Evolutionary conservation across 169 alveolate genomes (phyloP).

Genomic region (Perkinsus marinus): DNA sequence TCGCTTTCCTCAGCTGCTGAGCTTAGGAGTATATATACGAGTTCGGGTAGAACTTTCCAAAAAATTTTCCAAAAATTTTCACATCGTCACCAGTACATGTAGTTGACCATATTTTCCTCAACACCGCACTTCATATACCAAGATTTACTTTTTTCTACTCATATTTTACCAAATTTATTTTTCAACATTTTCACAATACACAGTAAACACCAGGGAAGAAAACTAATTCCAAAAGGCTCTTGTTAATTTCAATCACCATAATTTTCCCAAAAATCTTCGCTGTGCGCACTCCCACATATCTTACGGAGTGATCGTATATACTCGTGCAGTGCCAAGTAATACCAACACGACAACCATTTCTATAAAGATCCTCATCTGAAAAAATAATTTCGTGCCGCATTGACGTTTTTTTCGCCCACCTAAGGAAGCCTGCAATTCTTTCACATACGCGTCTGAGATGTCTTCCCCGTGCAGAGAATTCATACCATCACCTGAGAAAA

Average conservation of each 20-base stretch:
- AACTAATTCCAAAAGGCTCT: not conserved
- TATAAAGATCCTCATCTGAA: not conserved
- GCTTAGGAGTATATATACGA: no score
- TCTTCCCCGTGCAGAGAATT: not conserved
- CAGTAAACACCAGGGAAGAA: no score
- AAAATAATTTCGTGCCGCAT: not conserved
- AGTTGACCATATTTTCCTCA: no score
- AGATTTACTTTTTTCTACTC: no score
- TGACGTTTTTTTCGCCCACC: not conserved
- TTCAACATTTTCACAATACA: no score
- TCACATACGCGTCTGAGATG: not conserved
- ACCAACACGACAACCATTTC: not conserved
- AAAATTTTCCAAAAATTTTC: not conserved
- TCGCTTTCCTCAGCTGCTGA: no score
- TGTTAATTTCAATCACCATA: not conserved
- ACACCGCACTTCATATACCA: no score
- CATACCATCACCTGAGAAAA: not conserved
- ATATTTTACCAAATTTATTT: no score
- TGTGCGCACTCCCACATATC: not conserved
- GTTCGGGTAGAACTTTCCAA: no score
- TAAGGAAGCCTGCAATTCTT: not conserved
- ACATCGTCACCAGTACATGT: no score
- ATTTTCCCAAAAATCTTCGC: not conserved
- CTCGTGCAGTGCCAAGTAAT: not conserved
- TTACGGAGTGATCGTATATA: not conserved